Percentiles rank a stretch among this genome's conserved stretches.
Conservation (phyloP, 306 rosid species). For the Chamaecrista fasciculata region DNA sequence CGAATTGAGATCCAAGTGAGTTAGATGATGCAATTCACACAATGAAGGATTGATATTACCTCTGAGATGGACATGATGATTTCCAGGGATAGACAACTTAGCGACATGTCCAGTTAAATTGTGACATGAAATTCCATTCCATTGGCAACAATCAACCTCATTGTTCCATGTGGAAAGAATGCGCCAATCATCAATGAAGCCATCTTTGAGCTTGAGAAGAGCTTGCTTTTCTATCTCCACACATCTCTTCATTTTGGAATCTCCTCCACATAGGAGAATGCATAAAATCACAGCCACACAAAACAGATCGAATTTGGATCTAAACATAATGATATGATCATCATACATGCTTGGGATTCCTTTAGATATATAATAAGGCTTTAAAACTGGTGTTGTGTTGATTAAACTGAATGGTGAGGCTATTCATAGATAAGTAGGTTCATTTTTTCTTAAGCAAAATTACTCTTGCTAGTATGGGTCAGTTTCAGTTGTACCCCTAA, state of each 20-base stretch:
- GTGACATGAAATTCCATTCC: conserved; percentile 18
- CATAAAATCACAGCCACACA: not conserved
- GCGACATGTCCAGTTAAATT: conserved; percentile 25
- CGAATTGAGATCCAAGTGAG: not conserved
- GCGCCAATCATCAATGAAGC: not conserved
- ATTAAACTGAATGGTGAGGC: no score
- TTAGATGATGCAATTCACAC: conserved; percentile 26
- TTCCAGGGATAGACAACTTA: not conserved
- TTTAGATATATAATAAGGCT: no score
- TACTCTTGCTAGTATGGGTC: no score
- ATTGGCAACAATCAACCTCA: not conserved
- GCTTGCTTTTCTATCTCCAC: not conserved
- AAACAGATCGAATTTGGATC: not conserved
- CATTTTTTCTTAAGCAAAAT: no score
- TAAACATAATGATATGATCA: not conserved
- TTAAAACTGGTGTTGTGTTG: no score
- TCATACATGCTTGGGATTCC: no score
- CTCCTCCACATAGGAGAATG: not conserved
- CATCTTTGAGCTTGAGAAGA: not conserved
- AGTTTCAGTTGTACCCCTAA: no score
- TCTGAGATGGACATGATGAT: not conserved
- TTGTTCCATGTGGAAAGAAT: not conserved
- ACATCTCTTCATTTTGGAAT: not conserved
- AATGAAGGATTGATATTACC: conserved; percentile 26
- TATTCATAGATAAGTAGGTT: no score